Conservation (phyloP, 2,329 filamentous ascomycete species). For the Sclerotinia glacialis region DNA sequence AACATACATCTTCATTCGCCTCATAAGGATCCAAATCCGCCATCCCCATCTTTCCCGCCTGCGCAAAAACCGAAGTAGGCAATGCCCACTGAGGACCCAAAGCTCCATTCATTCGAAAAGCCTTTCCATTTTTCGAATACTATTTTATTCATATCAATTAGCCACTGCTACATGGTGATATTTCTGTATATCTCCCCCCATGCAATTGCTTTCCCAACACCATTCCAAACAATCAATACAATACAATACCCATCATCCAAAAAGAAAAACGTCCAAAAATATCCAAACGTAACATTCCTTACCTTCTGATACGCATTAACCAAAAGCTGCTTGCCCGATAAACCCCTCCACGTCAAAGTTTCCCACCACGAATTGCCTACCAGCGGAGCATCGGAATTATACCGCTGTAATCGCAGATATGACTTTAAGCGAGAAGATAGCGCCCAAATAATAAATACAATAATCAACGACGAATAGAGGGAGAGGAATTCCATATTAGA, state of each 20-base stretch:
- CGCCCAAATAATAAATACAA: not conserved
- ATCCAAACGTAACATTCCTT: not conserved
- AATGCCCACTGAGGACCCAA: conserved; percentile 13
- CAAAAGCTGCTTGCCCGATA: not conserved
- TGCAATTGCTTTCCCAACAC: not conserved
- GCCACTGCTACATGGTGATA: not conserved
- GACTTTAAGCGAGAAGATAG: not conserved
- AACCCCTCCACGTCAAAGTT: not conserved
- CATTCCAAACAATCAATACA: not conserved
- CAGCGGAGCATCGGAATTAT: not conserved
- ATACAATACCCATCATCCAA: not conserved
- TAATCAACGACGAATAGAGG: conserved; percentile 1
- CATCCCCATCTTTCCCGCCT: conserved; percentile 9
- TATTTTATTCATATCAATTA: not conserved
- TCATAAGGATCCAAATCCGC: conserved; percentile 15
- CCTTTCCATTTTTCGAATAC: conserved; percentile 19
- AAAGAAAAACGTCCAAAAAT: not conserved
- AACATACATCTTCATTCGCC: conserved; percentile 18
- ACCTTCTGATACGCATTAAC: conserved; percentile 14
- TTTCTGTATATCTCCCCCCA: too few species aligned
- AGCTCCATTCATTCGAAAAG: conserved; percentile 9
- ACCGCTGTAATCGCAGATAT: not conserved
- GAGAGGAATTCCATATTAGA: conserved; percentile 6
- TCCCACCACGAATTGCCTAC: conserved; percentile 9
- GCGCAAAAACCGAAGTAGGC: conserved; percentile 9